These are phyloP conservation scores for Fraxinus americana DNA, from an alignment of 257 asterid species.

Conservation along the genomic window DNA sequence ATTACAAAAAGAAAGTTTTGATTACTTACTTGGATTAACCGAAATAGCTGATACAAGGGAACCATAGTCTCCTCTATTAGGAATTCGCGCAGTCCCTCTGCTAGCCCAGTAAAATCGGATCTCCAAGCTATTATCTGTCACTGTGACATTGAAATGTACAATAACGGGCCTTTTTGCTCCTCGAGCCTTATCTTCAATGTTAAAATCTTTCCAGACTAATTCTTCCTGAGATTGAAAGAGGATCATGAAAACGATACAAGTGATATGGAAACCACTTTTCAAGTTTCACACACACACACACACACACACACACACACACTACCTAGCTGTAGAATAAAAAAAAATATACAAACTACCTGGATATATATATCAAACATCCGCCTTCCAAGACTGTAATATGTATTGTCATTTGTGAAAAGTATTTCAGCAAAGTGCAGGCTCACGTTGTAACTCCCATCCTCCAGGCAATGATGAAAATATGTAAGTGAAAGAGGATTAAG, in stretches of 20 bases:
- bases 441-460: constrained; percentile 75
- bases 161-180: constrained; percentile 63
- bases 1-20: constrained; percentile 3
- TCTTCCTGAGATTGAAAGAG: constrained; percentile 49
- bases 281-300: not conserved
- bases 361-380: constrained; percentile 72
- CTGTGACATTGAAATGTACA: constrained; percentile 45
- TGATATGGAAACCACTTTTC: not conserved
- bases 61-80: constrained; percentile 77
- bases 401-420: constrained; percentile 56
- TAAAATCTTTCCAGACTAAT: constrained; percentile 59
- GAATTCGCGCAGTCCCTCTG: constrained; percentile 79
- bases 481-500: constrained; percentile 76
- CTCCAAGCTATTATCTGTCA: constrained; percentile 60
- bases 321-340: not conserved
- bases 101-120: constrained; percentile 83
- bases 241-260: constrained; percentile 23
- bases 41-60: constrained; percentile 88
- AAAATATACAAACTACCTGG: constrained; percentile 54
- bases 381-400: constrained; percentile 70
- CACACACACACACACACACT: not conserved
- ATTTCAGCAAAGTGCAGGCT: constrained; percentile 80
- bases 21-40: constrained; percentile 69
- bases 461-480: constrained; percentile 79
- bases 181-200: constrained; percentile 67